phyloP scores from a whole-genome alignment of 441 rosid species.

The Euphorbia neoarborescens region DNA sequence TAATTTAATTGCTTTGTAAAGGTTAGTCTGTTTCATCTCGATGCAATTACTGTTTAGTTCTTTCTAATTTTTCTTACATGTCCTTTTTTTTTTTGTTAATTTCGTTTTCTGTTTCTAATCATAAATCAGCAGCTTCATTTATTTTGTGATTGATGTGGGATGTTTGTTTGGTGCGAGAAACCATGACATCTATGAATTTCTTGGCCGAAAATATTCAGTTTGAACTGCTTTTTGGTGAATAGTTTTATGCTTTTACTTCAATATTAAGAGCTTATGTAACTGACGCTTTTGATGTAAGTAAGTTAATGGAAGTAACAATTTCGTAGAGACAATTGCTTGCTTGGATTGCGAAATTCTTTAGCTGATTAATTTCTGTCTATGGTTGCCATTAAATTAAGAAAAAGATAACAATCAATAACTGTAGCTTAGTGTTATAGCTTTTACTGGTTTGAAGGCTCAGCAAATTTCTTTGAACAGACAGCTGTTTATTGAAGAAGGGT shows the following conservation, averaged over 20 bases:
- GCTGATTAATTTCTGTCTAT: constrained; percentile 5
- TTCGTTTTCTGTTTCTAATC: background rate
- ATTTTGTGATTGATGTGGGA: background rate
- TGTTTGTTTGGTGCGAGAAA: background rate
- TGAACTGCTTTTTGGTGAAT: constrained; percentile 6
- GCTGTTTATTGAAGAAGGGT: background rate
- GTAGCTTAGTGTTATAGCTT: background rate
- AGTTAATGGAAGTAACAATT: constrained; percentile 4
- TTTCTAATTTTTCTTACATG: background rate
- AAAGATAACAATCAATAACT: background rate
- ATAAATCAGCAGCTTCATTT: background rate
- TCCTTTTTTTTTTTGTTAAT: background rate
- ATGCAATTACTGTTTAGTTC: background rate
- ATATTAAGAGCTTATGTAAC: constrained; percentile 16
- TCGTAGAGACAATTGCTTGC: background rate
- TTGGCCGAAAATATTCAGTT: background rate
- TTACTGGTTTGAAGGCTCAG: background rate
- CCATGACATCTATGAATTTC: background rate
- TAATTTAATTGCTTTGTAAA: constrained; percentile 2
- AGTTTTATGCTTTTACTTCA: constrained; percentile 1
- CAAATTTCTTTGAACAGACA: background rate
- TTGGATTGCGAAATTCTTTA: background rate
- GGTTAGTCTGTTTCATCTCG: constrained; percentile 17
- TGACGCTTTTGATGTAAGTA: constrained; percentile 15
- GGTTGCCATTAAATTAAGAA: background rate